Evolutionary conservation across 305 asterid species (phyloP), one percentile per base, ranked within the genome.

Genomic region (Fraxinus albicans): DNA sequence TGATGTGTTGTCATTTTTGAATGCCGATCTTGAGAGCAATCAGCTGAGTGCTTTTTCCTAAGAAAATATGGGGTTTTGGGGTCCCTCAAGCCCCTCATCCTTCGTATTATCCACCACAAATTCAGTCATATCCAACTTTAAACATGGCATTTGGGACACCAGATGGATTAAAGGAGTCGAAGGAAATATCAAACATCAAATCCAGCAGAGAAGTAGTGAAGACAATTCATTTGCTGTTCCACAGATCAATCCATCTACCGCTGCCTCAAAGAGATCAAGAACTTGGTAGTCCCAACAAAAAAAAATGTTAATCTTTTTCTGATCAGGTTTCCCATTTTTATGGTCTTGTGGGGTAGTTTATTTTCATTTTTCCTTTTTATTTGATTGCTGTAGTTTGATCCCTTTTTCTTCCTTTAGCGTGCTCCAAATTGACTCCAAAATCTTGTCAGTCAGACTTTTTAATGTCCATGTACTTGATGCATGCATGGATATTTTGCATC

Each of bases 191-290:
- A 74, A 85, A 65, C 35, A 25, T 69, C 79, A 90, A 88, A 83
- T 33, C 86, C 17, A 86, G 88, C 85, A 91, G 92, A 84, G 86
- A 87, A 60, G 80, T 70, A 70, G 19, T 21, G 92, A 90, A 74
- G 97, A 92, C 79, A 90, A 92, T 80, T 90, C 86, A 50, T 92
- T 88, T 83, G 89, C 94, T 5, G 95, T 95, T 82, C 97, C 98
- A 81, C 95, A 90, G 85, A 93, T 90, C 58, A 85, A 76, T 74
- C 93, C 92, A 85, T 33, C 81, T 77, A 83, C 89, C 36, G 55
- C 70, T 81, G 82, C 88, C 82, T 69, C 76, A 78, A 90, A 90
- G 88, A 91, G 89, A 89, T 82, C 88, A 8, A 91, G 87, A 90
- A 83, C 40, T 60, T 89, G 93, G 88, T 89, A 84, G 88, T 65